Evolutionary conservation across 2,329 filamentous ascomycete species (phyloP), one percentile per base, ranked within the genome.

Genomic region (Microdochium paspali): DNA sequence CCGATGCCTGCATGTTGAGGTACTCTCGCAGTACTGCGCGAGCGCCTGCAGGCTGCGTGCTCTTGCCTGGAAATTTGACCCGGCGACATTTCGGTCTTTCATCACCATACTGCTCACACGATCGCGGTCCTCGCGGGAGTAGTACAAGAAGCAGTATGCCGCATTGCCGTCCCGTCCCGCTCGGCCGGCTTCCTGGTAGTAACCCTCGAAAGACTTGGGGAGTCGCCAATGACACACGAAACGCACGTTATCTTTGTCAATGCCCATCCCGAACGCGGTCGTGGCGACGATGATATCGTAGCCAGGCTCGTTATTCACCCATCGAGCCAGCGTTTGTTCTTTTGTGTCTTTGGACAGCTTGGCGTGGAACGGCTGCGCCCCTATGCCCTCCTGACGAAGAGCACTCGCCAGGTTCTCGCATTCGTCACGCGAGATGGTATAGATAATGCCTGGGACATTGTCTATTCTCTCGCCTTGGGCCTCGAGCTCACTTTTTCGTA

Each of bases 231-330:
- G 91, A 2, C 93, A 82, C 1, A 97, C 90, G 58, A 96, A 96
- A 2, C 91, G 85, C 10, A 97, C 91, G 56, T 95, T 85, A 46
- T 93, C 82, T 65, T 96, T 96, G 65, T 97, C 90, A 53, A 97
- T 96, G 24, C 91, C 91, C 91, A 97, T 97, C 2, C 91, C 91
- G 58, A 97, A 97, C 0, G 91, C 91, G 1, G 89, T 97, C 0
- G 91, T 97, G 2, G 91, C 91, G 24, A 96, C 90, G 51, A 97
- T 91, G 44, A 97, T 82, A 62, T 93, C 90, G 66, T 93, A 95
- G 1, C 85, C 85, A 24, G 77, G 73, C 47, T 80, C 77, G 61
- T 88, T 86, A 47, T 76, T 73, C 43, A 90, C 82, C 87, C 87
- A 91, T 18, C 77, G 76, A 15, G 75, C 66, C 3, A 90, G 72